Base-by-base conservation (phyloP, 495 filamentous ascomycete species). In the Trichoderma gamsii region DNA sequence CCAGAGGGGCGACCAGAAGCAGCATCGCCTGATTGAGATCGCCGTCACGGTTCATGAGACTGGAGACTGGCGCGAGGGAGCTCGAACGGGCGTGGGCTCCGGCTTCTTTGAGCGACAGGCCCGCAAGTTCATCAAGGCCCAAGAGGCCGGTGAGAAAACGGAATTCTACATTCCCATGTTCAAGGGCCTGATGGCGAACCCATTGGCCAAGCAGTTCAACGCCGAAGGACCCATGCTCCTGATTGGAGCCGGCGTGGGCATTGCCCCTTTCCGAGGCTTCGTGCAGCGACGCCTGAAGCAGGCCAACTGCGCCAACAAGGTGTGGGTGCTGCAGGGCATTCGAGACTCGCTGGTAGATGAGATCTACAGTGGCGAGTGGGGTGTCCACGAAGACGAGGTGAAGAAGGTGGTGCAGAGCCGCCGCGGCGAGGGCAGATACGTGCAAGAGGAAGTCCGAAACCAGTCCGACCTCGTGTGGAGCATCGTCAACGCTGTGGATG, bases 291-390 rank as follows among this genome's bases (percentile, higher is more conserved):
- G 95, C 15, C 84, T 99, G 66, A 90, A 92, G 82, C 97, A 92
- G 65, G 95, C 96, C 69, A 99, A 96, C 79, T 97, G 95, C 76
- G 93, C 92, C 63, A 99, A 98, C 81, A 99, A 99, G 79, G 95
- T 98, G 72, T 99, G 95, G 95, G 94, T 99, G 64, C 86, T 99
- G 52, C 95, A 99, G 78, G 95, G 95, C n/a, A 86, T 98, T 38
- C 90, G 95, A 3, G 95, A 99, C 77, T 90, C 90, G 15, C 82
- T 93, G 1, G 85, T 98, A 32, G 95, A 99, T 72, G 95, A 99
- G 80, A 83, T 99, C 15, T 99, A 99, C 80, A 90, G 87, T 51
- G 95, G 95, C 69, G 95, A 99, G 75, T 96, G 96, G 88, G 95
- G 95, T 69, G 92, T 95, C 9, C 88, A 97, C 68, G 95, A 98